phyloP scores from a whole-genome alignment of 129 eudicot genomes.

The Helianthus annuus region DNA sequence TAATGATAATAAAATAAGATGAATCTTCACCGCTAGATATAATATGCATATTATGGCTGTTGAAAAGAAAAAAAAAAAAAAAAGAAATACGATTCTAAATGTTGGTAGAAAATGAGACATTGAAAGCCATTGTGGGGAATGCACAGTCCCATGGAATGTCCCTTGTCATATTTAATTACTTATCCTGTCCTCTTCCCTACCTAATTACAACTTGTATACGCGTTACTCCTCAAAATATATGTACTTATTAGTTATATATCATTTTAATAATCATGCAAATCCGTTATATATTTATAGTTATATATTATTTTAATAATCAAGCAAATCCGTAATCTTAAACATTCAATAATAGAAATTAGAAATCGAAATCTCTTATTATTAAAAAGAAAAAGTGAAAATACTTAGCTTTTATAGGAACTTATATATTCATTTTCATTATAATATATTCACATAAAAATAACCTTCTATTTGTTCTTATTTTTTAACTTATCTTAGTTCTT shows the following conservation, averaged over 20 bases:
- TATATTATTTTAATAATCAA: too few species aligned
- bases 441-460: too few species aligned
- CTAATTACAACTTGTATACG: not conserved
- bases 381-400: too few species aligned
- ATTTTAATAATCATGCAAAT: too few species aligned
- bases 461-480: too few species aligned
- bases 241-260: not conserved
- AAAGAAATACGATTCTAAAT: conserved; percentile 45
- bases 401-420: too few species aligned
- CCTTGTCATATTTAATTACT: conserved; percentile 13
- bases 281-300: not conserved
- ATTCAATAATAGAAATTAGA: too few species aligned
- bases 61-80: too few species aligned
- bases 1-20: conserved; percentile 5
- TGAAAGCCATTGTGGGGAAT: conserved; percentile 63
- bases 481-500: too few species aligned
- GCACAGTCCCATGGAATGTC: conserved; percentile 48
- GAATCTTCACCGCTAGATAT: conserved; percentile 52
- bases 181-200: not conserved
- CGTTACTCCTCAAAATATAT: not conserved
- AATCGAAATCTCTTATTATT: too few species aligned
- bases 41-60: conserved; percentile 17
- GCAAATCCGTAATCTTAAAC: too few species aligned
- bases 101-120: conserved; percentile 62
- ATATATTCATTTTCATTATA: too few species aligned